phyloP scores from a whole-genome alignment of 306 rosid species.

The Potentilla sterilis region DNA sequence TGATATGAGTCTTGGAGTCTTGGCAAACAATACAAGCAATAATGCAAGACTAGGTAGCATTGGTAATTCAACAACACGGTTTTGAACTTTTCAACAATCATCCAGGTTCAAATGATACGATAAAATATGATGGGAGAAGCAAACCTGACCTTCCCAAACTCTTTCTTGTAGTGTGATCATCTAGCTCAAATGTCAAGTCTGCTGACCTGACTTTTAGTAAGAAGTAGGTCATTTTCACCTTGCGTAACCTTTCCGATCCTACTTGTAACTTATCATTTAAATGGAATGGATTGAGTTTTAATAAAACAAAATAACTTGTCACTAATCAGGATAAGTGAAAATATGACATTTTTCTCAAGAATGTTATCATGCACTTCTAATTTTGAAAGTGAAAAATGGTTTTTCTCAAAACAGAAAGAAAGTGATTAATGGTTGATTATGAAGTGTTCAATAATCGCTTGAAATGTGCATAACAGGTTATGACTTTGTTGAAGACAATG shows the following conservation, averaged over 20 bases:
- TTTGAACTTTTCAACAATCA: conserved; percentile 1
- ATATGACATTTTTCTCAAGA: too few relatives aligned
- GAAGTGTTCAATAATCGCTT: too few relatives aligned
- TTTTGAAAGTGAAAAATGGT: too few relatives aligned
- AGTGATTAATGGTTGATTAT: too few relatives aligned
- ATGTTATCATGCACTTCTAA: too few relatives aligned
- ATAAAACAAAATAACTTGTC: too few relatives aligned
- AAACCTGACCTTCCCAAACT: background rate
- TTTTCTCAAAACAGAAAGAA: too few relatives aligned
- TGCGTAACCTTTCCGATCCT: too few relatives aligned
- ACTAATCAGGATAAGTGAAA: too few relatives aligned
- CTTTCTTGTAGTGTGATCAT: background rate
- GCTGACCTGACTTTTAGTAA: background rate
- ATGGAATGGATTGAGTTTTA: background rate
- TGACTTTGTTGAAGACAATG: too few relatives aligned
- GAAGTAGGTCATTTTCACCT: background rate
- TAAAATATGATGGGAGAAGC: background rate
- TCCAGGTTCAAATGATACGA: background rate
- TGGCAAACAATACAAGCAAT: conserved; percentile 4
- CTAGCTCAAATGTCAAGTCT: background rate
- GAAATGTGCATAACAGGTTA: too few relatives aligned
- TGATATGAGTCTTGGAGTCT: background rate
- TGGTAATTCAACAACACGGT: background rate
- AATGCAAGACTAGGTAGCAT: background rate
- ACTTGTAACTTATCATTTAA: background rate